Evolutionary conservation across 306 rosid species (phyloP).

Genomic region (Cyclanthera cordifolia): DNA sequence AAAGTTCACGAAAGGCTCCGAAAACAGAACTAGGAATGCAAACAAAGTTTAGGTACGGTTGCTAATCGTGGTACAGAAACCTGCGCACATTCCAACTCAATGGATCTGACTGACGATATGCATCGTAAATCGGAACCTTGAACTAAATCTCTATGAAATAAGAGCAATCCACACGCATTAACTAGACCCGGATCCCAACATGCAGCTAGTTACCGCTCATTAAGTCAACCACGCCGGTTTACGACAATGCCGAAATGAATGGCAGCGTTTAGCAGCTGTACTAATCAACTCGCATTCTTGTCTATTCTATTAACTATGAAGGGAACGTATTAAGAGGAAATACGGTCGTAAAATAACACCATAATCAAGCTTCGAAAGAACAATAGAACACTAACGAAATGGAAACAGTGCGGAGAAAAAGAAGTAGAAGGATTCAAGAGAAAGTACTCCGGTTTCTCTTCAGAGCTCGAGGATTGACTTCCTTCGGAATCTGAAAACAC

Average conservation of each 20-base stretch:
- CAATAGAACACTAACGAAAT: conserved; percentile 18
- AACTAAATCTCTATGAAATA: conserved; percentile 8
- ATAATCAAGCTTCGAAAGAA: neutral
- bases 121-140: neutral
- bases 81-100: conserved; percentile 4
- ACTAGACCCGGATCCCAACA: conserved; percentile 35
- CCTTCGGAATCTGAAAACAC: conserved; percentile 62
- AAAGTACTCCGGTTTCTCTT: conserved; percentile 58
- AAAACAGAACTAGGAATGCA: neutral
- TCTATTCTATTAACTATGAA: conserved; percentile 11
- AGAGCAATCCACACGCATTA: conserved; percentile 11
- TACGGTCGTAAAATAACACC: conserved; percentile 17
- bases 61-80: neutral
- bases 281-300: conserved; percentile 9
- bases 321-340: neutral
- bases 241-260: neutral
- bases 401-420: conserved; percentile 18
- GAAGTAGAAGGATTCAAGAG: conserved; percentile 8
- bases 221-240: conserved; percentile 14
- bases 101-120: neutral
- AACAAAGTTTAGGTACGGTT: neutral
- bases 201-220: conserved; percentile 32
- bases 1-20: neutral
- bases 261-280: neutral
- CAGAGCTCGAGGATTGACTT: conserved; percentile 48